Evolutionary conservation across 2,329 filamentous ascomycete genomes (phyloP).

Genomic region (Amphichorda felina): DNA sequence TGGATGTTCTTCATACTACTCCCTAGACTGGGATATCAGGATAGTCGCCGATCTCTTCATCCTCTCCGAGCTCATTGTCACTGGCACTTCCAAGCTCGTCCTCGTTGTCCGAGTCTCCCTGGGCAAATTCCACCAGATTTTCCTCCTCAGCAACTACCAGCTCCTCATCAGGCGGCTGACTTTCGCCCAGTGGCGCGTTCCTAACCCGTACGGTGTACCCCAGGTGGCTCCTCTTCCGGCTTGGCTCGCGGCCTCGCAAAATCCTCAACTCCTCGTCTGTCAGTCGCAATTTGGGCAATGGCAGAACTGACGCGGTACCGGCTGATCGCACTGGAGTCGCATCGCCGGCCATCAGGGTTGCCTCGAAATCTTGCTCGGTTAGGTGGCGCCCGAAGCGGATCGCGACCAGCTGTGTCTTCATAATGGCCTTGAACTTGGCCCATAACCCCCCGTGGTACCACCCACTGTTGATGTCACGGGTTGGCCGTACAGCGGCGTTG

Average conservation of each 20-base stretch:
- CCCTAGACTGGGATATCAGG: neutral
- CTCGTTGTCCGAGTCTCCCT: neutral
- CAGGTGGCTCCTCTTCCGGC: slow-evolving; percentile 20
- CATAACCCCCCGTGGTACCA: slow-evolving; percentile 79
- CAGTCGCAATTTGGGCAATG: slow-evolving; percentile 20
- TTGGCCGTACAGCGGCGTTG: slow-evolving; percentile 43
- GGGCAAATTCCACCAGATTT: slow-evolving; percentile 1
- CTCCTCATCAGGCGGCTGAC: slow-evolving; percentile 9
- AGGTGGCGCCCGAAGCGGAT: slow-evolving; percentile 46
- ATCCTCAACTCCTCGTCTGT: slow-evolving; percentile 21
- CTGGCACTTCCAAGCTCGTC: slow-evolving; percentile 2
- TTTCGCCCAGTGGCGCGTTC: neutral
- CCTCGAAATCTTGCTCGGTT: slow-evolving; percentile 21
- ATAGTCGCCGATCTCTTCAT: slow-evolving; percentile 2
- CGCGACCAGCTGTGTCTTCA: slow-evolving; percentile 73
- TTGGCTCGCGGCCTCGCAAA: slow-evolving; percentile 19
- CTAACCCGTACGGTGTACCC: slow-evolving; percentile 11
- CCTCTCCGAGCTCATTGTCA: slow-evolving; percentile 4
- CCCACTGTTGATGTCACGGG: slow-evolving; percentile 57
- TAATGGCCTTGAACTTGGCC: slow-evolving; percentile 74
- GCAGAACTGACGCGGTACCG: slow-evolving; percentile 12
- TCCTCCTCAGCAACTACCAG: slow-evolving; percentile 8
- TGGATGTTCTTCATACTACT: too few species aligned
- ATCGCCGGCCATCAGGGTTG: slow-evolving; percentile 21
- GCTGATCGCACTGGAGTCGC: slow-evolving; percentile 16